Conservation (phyloP, 1,284 basidiomycete species). For the Fistulina hepatica region DNA sequence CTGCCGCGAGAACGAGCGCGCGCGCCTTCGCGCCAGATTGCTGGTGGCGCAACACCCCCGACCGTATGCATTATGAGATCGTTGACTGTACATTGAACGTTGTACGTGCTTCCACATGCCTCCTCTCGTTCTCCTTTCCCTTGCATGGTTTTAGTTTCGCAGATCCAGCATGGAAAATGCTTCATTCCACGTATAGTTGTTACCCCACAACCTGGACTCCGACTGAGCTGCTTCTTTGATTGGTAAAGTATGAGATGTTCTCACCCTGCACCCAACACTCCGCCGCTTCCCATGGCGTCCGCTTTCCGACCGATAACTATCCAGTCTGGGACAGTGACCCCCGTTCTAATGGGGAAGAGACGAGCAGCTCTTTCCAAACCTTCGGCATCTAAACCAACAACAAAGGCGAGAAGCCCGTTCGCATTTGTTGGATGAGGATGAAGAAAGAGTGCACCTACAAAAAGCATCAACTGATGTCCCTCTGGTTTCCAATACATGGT, state of each 20-base stretch:
- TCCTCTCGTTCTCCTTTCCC: too few species aligned
- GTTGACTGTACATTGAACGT: too few species aligned
- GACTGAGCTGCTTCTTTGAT: neutral
- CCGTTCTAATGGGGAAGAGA: slow-evolving; percentile 75
- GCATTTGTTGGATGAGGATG: slow-evolving; percentile 50
- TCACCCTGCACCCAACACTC: slow-evolving; percentile 64
- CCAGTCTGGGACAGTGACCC: slow-evolving; percentile 68
- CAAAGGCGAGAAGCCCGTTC: slow-evolving; percentile 38
- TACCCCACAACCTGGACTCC: slow-evolving; percentile 35
- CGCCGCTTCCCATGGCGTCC: slow-evolving; percentile 53
- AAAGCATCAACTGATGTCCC: neutral
- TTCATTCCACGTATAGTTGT: slow-evolving; percentile 46
- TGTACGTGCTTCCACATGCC: too few species aligned
- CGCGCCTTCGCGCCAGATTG: too few species aligned
- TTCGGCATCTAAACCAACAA: slow-evolving; percentile 42
- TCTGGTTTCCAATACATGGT: neutral
- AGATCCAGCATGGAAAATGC: slow-evolving; percentile 30
- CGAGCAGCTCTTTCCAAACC: slow-evolving; percentile 57
- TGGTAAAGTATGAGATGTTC: slow-evolving; percentile 16
- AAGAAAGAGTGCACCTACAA: slow-evolving; percentile 34
- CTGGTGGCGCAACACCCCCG: too few species aligned
- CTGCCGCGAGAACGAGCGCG: too few species aligned
- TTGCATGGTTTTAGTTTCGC: too few species aligned
- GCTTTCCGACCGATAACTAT: slow-evolving; percentile 42
- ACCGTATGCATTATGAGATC: too few species aligned